Percentiles rank a stretch among this genome's conserved stretches.
Evolutionary conservation across 2,329 filamentous ascomycete species (phyloP).

Genomic region (Scytalidium lignicola): DNA sequence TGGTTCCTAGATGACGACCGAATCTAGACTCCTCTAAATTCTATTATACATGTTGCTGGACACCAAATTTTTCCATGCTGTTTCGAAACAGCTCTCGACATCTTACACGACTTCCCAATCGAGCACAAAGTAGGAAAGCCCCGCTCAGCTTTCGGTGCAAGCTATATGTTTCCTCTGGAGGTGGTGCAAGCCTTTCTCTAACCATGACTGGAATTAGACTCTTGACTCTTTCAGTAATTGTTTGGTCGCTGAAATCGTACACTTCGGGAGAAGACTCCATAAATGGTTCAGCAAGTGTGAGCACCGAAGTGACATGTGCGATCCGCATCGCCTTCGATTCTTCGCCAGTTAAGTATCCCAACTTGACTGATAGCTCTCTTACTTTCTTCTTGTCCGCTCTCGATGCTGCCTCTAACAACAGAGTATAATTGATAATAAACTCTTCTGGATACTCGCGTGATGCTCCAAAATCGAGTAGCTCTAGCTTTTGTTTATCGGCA

Average conservation of each 20-base stretch:
- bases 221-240: slow-evolving; percentile 90
- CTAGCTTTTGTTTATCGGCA: slow-evolving; percentile 62
- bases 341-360: slow-evolving; percentile 89
- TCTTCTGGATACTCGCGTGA: slow-evolving; percentile 75
- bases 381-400: slow-evolving; percentile 60
- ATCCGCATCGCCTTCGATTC: slow-evolving; percentile 84
- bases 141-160: slow-evolving; percentile 93
- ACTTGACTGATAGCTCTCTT: slow-evolving; percentile 61
- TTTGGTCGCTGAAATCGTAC: slow-evolving; percentile 92
- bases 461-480: slow-evolving; percentile 93
- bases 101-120: slow-evolving; percentile 73
- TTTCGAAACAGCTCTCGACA: slow-evolving; percentile 74
- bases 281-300: slow-evolving; percentile 92
- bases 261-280: slow-evolving; percentile 67
- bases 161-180: slow-evolving; percentile 96
- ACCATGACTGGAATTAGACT: slow-evolving; percentile 90
- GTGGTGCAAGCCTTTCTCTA: slow-evolving; percentile 78
- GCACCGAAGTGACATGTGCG: slow-evolving; percentile 80
- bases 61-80: slow-evolving; percentile 25
- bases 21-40: too few species aligned
- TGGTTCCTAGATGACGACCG: not conserved
- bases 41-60: slow-evolving; percentile 1
- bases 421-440: slow-evolving; percentile 78
- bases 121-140: slow-evolving; percentile 87
- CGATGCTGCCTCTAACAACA: slow-evolving; percentile 74